Conservation (phyloP, 768 basidiomycete species). For the Podaxis mareebaensis region DNA sequence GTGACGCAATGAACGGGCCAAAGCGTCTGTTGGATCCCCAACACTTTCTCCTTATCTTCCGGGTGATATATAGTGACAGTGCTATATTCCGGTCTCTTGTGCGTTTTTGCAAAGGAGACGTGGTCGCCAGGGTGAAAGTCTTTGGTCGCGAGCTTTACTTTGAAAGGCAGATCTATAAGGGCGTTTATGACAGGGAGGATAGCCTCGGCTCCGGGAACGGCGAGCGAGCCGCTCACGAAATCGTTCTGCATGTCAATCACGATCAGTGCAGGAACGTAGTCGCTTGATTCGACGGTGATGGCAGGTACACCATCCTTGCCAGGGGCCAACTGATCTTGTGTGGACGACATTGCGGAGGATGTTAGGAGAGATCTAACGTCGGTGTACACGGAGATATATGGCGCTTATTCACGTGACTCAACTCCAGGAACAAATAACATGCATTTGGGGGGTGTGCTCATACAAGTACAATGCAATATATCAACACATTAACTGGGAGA, state of each 20-base stretch:
- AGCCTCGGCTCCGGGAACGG: constrained; percentile 59
- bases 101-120: constrained; percentile 67
- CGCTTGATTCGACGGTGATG: constrained; percentile 15
- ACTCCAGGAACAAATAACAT: background rate
- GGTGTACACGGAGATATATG: background rate
- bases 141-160: constrained; percentile 50
- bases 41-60: constrained; percentile 30
- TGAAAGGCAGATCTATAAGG: constrained; percentile 61
- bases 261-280: constrained; percentile 54
- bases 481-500: background rate
- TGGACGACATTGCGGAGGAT: background rate
- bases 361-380: background rate
- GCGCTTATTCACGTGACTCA: background rate
- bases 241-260: constrained; percentile 85
- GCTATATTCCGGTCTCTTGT: constrained; percentile 35
- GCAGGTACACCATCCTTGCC: constrained; percentile 4
- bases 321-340: background rate
- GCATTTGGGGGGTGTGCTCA: background rate
- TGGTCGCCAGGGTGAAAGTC: constrained; percentile 64
- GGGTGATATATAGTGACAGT: constrained; percentile 45
- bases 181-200: constrained; percentile 58
- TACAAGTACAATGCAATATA: background rate
- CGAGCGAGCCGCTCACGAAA: constrained; percentile 74
- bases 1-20: constrained; percentile 86
- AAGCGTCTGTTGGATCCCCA: constrained; percentile 51